These are phyloP conservation scores for Sugiyamaella pinicola DNA, from an alignment of 1,139 yeast genomes.

Conservation along the genomic window DNA sequence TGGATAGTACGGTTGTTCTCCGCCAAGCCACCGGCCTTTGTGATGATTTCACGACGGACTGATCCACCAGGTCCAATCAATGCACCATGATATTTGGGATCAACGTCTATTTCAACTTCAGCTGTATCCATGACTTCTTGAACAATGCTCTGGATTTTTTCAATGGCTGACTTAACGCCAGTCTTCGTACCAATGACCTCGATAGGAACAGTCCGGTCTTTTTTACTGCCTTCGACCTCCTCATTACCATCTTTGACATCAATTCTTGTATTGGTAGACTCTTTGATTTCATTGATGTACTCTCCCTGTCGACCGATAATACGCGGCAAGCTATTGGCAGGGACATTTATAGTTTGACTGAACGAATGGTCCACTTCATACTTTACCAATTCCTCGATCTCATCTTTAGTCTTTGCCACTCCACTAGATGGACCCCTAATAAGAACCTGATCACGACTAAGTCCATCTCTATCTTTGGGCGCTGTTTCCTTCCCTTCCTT, in stretches of 20 bases:
- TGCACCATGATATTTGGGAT: slow-evolving; percentile 75
- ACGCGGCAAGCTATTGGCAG: slow-evolving; percentile 72
- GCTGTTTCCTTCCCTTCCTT: slow-evolving; percentile 37
- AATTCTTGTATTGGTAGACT: slow-evolving; percentile 76
- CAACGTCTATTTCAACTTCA: slow-evolving; percentile 65
- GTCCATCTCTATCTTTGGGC: slow-evolving; percentile 25
- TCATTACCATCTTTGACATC: slow-evolving; percentile 59
- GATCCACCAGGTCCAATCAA: slow-evolving; percentile 84
- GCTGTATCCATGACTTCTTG: slow-evolving; percentile 67
- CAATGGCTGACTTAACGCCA: slow-evolving; percentile 75
- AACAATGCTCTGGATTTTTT: slow-evolving; percentile 63
- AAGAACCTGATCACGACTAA: slow-evolving; percentile 60
- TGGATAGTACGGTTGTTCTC: slow-evolving; percentile 59
- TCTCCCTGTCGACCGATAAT: slow-evolving; percentile 92
- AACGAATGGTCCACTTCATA: slow-evolving; percentile 89
- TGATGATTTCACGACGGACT: slow-evolving; percentile 70
- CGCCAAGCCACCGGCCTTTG: slow-evolving; percentile 72
- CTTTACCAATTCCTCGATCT: slow-evolving; percentile 77
- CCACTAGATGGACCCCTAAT: slow-evolving; percentile 92
- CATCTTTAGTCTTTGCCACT: slow-evolving; percentile 83
- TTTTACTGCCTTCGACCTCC: slow-evolving; percentile 44
- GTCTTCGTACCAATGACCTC: slow-evolving; percentile 78
- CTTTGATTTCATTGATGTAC: slow-evolving; percentile 78
- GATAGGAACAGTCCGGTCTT: slow-evolving; percentile 51
- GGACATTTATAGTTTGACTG: slow-evolving; percentile 62